Percentiles rank a stretch among this genome's conserved stretches.
Conservation (phyloP, 306 rosid genomes). For the Carpinus fangiana region DNA sequence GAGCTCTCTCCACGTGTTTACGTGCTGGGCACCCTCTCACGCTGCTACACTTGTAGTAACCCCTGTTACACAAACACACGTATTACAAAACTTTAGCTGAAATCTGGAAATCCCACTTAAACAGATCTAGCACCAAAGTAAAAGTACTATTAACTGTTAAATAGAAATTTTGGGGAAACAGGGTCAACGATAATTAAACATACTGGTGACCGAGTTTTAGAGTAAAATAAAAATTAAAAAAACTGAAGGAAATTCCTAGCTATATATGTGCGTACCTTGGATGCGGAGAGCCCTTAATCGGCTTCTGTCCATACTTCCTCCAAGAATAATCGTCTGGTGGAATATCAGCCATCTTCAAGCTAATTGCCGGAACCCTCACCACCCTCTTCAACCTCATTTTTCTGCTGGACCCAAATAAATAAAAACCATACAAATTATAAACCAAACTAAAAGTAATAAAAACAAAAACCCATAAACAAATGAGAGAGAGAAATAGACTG, state of each 20-base stretch:
- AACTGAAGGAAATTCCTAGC: no score
- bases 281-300: conserved; percentile 88
- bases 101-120: no score
- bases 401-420: conserved; percentile 28
- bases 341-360: conserved; percentile 82
- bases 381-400: conserved; percentile 71
- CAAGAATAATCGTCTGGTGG: conserved; percentile 94
- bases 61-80: conserved; percentile 42
- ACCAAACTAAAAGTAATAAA: background rate
- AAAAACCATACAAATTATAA: background rate
- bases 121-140: background rate
- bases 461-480: background rate
- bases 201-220: background rate
- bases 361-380: conserved; percentile 78
- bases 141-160: background rate
- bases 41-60: conserved; percentile 97
- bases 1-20: conserved; percentile 90
- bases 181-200: conserved; percentile 17
- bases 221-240: background rate
- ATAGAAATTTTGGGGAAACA: background rate
- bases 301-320: conserved; percentile 91
- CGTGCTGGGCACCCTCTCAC: conserved; percentile 97
- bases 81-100: background rate
- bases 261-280: conserved; percentile 52
- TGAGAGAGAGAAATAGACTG: background rate